A percentile compares a stretch with the other conserved stretches of the same genome.
phyloP scores from a whole-genome alignment of 495 filamentous ascomycete species.

The Penicillium lagena region DNA sequence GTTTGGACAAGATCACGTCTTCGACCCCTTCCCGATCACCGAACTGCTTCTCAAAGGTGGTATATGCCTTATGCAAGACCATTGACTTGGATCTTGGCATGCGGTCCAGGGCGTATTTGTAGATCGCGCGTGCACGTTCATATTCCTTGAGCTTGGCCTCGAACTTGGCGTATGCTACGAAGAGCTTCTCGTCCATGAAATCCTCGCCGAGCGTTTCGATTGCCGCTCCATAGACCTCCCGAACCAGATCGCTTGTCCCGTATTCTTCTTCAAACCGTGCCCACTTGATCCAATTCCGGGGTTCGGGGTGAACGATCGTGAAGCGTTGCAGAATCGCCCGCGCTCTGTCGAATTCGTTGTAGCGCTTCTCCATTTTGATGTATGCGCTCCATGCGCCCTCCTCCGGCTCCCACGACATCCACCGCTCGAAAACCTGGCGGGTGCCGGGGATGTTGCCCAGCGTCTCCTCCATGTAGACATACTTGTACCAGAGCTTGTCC shows the following conservation, averaged over 20 bases:
- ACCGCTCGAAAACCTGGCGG: constrained; percentile 91
- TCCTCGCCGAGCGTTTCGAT: constrained; percentile 90
- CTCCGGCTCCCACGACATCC: constrained; percentile 98
- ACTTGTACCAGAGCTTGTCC: constrained; percentile 98
- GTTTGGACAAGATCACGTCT: constrained; percentile 90
- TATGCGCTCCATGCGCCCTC: constrained; percentile 94
- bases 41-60: constrained; percentile 96
- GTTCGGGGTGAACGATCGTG: constrained; percentile 89
- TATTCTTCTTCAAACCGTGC: constrained; percentile 93
- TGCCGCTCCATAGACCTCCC: constrained; percentile 86
- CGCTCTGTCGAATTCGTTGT: constrained; percentile 81
- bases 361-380: constrained; percentile 94
- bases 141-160: constrained; percentile 93
- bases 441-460: constrained; percentile 89
- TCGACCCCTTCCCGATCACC: constrained; percentile 92
- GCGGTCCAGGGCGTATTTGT: constrained; percentile 92
- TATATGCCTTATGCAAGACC: constrained; percentile 83
- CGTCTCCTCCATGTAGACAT: constrained; percentile 98
- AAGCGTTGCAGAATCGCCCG: constrained; percentile 84
- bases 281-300: constrained; percentile 98
- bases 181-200: constrained; percentile 93
- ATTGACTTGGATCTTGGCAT: constrained; percentile 83
- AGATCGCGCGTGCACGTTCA: constrained; percentile 91
- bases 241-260: constrained; percentile 82
- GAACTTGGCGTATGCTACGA: constrained; percentile 86